Percentiles rank a stretch among this genome's conserved stretches.
phyloP scores from a whole-genome alignment of 106 monocot genomes.

The Dendrobium nobile region DNA sequence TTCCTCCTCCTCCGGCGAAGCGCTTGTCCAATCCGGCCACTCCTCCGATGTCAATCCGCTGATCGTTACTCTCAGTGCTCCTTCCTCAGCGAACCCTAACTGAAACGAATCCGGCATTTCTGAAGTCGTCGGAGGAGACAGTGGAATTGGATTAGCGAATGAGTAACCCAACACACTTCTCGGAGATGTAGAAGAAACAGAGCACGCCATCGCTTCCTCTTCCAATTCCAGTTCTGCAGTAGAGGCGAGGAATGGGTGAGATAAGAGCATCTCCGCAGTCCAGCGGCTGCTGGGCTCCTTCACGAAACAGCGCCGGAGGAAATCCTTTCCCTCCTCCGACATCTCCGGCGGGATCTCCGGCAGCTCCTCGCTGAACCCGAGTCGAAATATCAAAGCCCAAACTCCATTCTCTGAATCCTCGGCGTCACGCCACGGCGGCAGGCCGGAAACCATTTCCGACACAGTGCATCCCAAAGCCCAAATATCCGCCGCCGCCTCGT shows the following conservation, averaged over 20 bases:
- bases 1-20: no score
- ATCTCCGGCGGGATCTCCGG: slow-evolving; percentile 21
- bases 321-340: slow-evolving; percentile 33
- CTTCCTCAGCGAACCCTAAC: no score
- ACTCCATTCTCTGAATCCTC: not conserved
- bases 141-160: no score
- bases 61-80: no score
- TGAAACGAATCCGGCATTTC: no score
- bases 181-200: not conserved
- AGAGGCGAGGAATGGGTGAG: slow-evolving; percentile 17
- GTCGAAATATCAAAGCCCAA: slow-evolving; percentile 13
- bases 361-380: slow-evolving; percentile 13
- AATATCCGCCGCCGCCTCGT: slow-evolving; percentile 37
- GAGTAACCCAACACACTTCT: no score
- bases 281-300: slow-evolving; percentile 23
- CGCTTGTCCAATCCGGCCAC: no score
- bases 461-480: slow-evolving; percentile 62
- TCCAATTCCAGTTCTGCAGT: not conserved
- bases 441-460: slow-evolving; percentile 51
- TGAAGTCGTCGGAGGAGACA: no score
- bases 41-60: no score
- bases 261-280: slow-evolving; percentile 33
- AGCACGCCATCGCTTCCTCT: not conserved
- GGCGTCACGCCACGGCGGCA: slow-evolving; percentile 22
- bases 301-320: slow-evolving; percentile 24